Conservation (phyloP, 495 filamentous ascomycete genomes). For the Neurospora cerealis region DNA sequence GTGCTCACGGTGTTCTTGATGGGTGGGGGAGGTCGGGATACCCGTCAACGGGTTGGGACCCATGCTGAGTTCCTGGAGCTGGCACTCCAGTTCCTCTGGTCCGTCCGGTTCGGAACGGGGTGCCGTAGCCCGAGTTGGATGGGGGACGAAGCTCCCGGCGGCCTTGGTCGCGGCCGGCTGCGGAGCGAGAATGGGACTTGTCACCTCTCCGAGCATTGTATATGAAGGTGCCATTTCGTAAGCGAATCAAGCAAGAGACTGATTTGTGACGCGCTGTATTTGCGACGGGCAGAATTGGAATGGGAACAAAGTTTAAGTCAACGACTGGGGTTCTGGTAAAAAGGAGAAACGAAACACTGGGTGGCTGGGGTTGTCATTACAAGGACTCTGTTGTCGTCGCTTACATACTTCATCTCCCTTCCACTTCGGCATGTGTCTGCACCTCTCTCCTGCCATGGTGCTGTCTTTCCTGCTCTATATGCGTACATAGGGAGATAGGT, state of each 20-base stretch:
- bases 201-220: neutral
- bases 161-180: neutral
- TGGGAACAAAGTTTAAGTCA: neutral
- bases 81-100: neutral
- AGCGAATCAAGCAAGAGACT: neutral
- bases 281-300: neutral
- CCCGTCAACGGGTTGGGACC: conserved; percentile 9
- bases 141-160: neutral
- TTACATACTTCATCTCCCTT: neutral
- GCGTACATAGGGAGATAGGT: neutral
- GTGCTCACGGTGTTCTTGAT: conserved; percentile 34
- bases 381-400: neutral
- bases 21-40: conserved; percentile 36
- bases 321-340: neutral
- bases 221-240: neutral
- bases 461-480: neutral
- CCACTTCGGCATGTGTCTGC: neutral
- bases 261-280: neutral
- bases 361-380: neutral
- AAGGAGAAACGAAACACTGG: neutral
- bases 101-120: neutral
- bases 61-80: neutral
- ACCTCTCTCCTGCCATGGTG: neutral
- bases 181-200: neutral
- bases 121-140: neutral